phyloP scores from a whole-genome alignment of 2,329 filamentous ascomycete species.

The Fonsecaea multimorphosa region DNA sequence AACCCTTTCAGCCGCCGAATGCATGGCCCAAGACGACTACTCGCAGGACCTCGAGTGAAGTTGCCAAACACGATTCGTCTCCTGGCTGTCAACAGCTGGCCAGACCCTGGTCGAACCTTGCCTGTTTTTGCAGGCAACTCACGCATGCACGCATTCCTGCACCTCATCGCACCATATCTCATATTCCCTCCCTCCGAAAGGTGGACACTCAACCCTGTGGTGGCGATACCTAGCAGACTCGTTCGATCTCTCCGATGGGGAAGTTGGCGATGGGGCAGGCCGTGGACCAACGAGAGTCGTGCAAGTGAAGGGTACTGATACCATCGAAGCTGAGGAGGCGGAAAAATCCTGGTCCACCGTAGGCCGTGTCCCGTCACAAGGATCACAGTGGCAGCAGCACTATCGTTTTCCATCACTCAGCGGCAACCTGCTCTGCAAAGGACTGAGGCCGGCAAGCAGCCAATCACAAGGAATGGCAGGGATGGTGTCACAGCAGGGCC shows the following conservation, averaged over 20 bases:
- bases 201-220: neutral
- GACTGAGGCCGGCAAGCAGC: neutral
- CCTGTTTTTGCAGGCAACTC: too few relatives aligned
- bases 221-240: neutral
- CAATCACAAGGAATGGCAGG: constrained; percentile 8
- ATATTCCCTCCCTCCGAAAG: neutral
- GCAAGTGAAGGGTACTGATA: neutral
- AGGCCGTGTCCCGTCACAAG: neutral
- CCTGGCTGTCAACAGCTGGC: neutral
- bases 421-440: neutral
- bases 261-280: neutral
- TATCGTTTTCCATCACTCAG: neutral
- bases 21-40: neutral
- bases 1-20: neutral
- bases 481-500: constrained; percentile 10
- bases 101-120: neutral
- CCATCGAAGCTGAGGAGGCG: neutral
- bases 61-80: neutral
- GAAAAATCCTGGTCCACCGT: neutral
- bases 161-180: neutral
- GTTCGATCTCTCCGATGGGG: neutral
- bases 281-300: neutral
- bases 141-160: neutral
- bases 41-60: neutral
- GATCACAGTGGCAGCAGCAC: neutral